Base-by-base conservation (phyloP, 306 rosid species). In the Vigna radiata region DNA sequence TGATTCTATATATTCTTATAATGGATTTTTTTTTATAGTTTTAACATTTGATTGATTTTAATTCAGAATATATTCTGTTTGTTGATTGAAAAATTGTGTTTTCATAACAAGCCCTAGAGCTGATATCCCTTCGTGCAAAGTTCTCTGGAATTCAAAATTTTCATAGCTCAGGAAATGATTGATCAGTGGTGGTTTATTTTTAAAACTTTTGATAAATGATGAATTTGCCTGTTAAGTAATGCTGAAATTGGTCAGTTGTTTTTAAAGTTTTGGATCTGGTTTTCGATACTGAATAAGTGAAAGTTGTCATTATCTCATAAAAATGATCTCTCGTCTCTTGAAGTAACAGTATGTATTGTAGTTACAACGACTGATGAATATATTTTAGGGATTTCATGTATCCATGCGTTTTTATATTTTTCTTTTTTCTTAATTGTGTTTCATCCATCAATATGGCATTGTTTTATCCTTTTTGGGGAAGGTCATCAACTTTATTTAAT, bases 371-470 rank as follows among this genome's bases (percentile, higher is more conserved):
- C 25, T 68, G 53, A 53, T 74, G 66, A n/a, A 36, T 13, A 14
- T 62, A 18, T 17, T 21, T 79, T 41, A 5, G n/a, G 6, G 44
- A 27, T 25, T 31, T 23, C 11, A n/a, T 15, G 14, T 27, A 39
- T 41, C 25, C 50, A 7, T 27, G 5, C 12, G 23, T 23, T 60
- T 61, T 39, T 14, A 31, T 47, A 18, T 53, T 5, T 44, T 55
- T 46, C 23, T 46, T 10, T 73, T 65, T 44, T 44, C 78, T 66
- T 49, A 64, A 76, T 49, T 56, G 29, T 68, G 61, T 50, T 63
- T 18, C 31, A 4, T 63, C 73, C 70, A 48, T 70, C 81, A 83
- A 43, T 70, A 18, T 60, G 37, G 69, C 43, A 36, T 61, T 27
- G 75, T 62, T 29, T 11, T 11, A 8, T 61, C 43, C 75, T 63